Percentiles rank a stretch among this genome's conserved stretches.
These are phyloP conservation scores for Mycena albidolilacea DNA, from an alignment of 768 basidiomycete species.

Conservation along the genomic window DNA sequence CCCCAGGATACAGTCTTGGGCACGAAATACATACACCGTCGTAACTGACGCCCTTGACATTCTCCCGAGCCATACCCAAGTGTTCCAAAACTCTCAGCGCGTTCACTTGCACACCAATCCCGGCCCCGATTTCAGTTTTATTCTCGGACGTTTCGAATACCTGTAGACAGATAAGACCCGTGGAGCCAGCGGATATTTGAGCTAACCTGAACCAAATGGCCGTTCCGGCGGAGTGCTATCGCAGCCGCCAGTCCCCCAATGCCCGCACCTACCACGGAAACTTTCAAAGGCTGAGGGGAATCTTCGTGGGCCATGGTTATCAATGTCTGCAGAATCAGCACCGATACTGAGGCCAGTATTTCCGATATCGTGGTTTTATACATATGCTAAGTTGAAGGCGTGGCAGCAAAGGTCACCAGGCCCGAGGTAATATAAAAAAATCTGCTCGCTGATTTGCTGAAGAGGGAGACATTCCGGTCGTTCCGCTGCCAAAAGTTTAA, in stretches of 20 bases:
- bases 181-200: neutral
- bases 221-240: slow-evolving; percentile 23
- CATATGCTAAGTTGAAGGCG: neutral
- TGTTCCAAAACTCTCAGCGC: slow-evolving; percentile 28
- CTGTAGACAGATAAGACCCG: neutral
- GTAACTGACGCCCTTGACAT: slow-evolving; percentile 22
- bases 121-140: slow-evolving; percentile 31
- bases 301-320: neutral
- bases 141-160: slow-evolving; percentile 30
- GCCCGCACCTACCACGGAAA: slow-evolving; percentile 32
- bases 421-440: neutral
- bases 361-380: neutral
- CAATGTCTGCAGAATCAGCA: neutral
- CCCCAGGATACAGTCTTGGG: neutral
- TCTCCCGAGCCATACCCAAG: neutral
- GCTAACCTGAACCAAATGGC: slow-evolving; percentile 30
- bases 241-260: slow-evolving; percentile 33
- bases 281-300: slow-evolving; percentile 19
- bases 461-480: neutral
- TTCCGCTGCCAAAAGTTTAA: neutral
- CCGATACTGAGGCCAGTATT: neutral
- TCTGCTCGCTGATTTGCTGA: neutral
- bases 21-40: slow-evolving; percentile 19
- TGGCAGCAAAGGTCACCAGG: neutral
- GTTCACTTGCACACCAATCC: slow-evolving; percentile 27